Evolutionary conservation across 129 eudicot genomes (phyloP), one percentile per base, ranked within the genome.

Genomic region (Smallanthus sonchifolius): DNA sequence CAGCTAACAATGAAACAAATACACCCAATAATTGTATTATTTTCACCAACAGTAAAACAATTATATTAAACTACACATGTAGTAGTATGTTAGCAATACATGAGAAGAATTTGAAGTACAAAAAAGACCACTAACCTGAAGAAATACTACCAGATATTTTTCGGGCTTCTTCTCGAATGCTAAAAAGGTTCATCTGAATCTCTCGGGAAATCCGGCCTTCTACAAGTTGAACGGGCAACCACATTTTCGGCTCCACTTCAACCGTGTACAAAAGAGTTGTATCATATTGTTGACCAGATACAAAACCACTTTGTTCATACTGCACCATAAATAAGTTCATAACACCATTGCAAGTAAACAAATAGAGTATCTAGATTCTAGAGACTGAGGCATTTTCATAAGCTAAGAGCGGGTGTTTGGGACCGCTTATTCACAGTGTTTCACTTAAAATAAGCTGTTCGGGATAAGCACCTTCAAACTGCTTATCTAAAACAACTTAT

Each of bases 201-300:
- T 91, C 97, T 72, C 63, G 80, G 71, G 87, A 85, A 44, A 91
- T 81, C 81, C 87, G 86, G 55, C 94, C 91, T 85, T 91, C 91
- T 44, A 91, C 82, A 64, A 91, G 97, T 52, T 81, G 89, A 77
- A 91, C 95, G n/a, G 94, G 97, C 66, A 91, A 78, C 97, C 97
- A 91, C 76, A 85, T 44, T 79, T 91, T 91, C 64, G 97, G 97
- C 83, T 75, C 83, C 78, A 91, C 91, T 45, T 87, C 86, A 69
- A 91, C 97, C 48, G 75, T 79, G 78, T 87, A 91, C 4, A 80
- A 68, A 66, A 91, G 94, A 34, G 83, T 87, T 40, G 97, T 91
- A 19, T 62, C 72, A 57, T 54, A 85, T 47, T 48, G 77, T 81
- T 78, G 70, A 64, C 70, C 83, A 47, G 32, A 69, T 43, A 28